Base-by-base conservation (phyloP, 768 basidiomycete genomes). In the Lactifluus volemus region DNA sequence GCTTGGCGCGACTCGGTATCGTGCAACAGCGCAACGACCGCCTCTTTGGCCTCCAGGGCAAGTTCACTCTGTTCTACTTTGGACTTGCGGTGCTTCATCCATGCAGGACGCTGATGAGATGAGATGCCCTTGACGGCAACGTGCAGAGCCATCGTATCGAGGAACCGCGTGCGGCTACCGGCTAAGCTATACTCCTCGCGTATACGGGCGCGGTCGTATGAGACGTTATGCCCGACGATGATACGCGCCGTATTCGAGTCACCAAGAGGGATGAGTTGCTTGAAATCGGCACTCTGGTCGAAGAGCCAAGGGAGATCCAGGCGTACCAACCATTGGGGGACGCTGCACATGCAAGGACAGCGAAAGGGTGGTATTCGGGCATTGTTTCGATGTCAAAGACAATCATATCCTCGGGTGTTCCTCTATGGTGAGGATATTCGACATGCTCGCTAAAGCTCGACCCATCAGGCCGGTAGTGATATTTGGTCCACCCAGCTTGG, bases 81-180 rank as follows among this genome's bases (percentile, higher is more conserved):
- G 45, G 78, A 75, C 70, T 95, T 96, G 55, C 85, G 81, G 68
- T 92, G 83, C 68, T 86, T 86, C 76, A 84, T 84, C 96, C 96
- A 99, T 2, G 86, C 88, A 0, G 93, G 92, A 1, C 95, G 85
- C 70, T 98, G 97, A 66, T 92, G 89, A 0, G 92, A 92, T 1
- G 94, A 95, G 58, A 98, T 94, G 7, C 97, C 95, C 62, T 87
- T 89, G 10, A 93, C 88, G 9, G 97, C 92, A 53, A 94, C 87
- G 70, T 99, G 96, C 6, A 99, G 77, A 1, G 93, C 84, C 84
- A 99, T 92, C 0, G 96, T 99, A 71, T 98, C 96, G 52, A 98
- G 72, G 70, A 89, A 99, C 6, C 95, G 84, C 38, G 81, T 93
- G 53, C 79, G 73, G 0, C 88, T 88, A 0, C 80, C 78, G 2